Percentiles rank a stretch among this genome's conserved stretches.
These are phyloP conservation scores for Ophryocystis elektroscirrha DNA, from an alignment of 169 alveolate genomes.

Conservation along the genomic window DNA sequence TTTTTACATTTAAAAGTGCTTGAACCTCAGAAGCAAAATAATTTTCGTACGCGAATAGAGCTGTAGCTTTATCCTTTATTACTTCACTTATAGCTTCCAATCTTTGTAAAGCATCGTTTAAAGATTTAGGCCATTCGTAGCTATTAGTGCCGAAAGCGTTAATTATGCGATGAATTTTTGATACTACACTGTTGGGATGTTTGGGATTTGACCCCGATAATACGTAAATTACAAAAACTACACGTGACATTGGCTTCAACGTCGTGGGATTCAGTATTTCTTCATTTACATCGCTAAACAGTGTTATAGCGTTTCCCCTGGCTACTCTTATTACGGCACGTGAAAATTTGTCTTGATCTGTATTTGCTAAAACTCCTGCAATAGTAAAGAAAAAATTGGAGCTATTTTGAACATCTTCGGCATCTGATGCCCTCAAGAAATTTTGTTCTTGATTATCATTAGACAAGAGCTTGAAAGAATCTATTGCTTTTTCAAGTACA, in stretches of 20 bases:
- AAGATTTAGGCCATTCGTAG: slow-evolving; percentile 54
- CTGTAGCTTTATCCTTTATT: slow-evolving; percentile 55
- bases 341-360: slow-evolving; percentile 65
- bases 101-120: slow-evolving; percentile 24
- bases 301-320: slow-evolving; percentile 79
- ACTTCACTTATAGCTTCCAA: slow-evolving; percentile 35
- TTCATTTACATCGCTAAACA: slow-evolving; percentile 54
- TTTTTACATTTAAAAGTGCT: slow-evolving; percentile 43
- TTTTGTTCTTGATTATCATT: slow-evolving; percentile 4
- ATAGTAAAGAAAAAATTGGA: slow-evolving; percentile 47
- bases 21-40: slow-evolving; percentile 53
- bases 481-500: slow-evolving; percentile 37
- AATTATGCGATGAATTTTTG: slow-evolving; percentile 64
- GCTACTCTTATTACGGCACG: slow-evolving; percentile 80
- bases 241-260: slow-evolving; percentile 33
- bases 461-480: slow-evolving; percentile 25
- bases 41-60: slow-evolving; percentile 57
- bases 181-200: slow-evolving; percentile 51
- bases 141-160: slow-evolving; percentile 58
- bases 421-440: slow-evolving; percentile 21
- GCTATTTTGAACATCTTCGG: slow-evolving; percentile 24
- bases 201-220: too few relatives aligned
- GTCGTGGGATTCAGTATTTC: slow-evolving; percentile 31
- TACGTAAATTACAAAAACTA: slow-evolving; percentile 73
- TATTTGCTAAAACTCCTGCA: slow-evolving; percentile 69